phyloP scores from a whole-genome alignment of 192 early-diverging fungal genomes.

The Mortierella antarctica region DNA sequence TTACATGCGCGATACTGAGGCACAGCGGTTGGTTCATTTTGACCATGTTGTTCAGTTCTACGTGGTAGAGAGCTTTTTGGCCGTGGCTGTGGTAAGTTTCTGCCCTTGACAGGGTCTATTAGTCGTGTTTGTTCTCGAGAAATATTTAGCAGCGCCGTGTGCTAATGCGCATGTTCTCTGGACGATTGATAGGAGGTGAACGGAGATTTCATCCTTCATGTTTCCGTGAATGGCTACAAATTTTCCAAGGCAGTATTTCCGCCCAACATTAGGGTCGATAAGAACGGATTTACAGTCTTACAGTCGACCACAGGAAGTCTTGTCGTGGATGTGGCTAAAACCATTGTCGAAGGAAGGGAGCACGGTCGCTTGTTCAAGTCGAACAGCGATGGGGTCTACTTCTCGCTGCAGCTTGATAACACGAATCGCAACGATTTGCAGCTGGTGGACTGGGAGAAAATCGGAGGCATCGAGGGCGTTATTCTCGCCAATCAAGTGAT shows the following conservation, averaged over 20 bases:
- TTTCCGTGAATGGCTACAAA: conserved; percentile 79
- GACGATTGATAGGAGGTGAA: conserved; percentile 41
- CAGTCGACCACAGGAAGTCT: conserved; percentile 83
- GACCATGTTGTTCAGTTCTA: conserved; percentile 77
- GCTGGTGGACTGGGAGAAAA: conserved; percentile 91
- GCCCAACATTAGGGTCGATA: conserved; percentile 76
- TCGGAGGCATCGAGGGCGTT: conserved; percentile 89
- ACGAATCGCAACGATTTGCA: conserved; percentile 82
- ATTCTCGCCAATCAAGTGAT: conserved; percentile 88
- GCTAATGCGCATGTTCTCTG: neutral
- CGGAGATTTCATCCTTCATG: conserved; percentile 69
- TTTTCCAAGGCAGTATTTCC: conserved; percentile 87
- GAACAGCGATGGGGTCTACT: conserved; percentile 86
- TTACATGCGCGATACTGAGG: conserved; percentile 55
- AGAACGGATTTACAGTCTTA: conserved; percentile 87
- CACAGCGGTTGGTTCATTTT: conserved; percentile 57
- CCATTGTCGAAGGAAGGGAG: conserved; percentile 57
- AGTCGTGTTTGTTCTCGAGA: neutral
- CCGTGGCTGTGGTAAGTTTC: conserved; percentile 66
- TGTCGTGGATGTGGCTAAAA: conserved; percentile 82
- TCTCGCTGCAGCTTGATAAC: conserved; percentile 77
- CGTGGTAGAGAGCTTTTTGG: conserved; percentile 78
- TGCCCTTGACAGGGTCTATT: neutral
- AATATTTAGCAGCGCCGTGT: neutral
- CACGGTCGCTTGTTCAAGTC: conserved; percentile 89